phyloP scores from a whole-genome alignment of 768 basidiomycete species.

The Trametes cingulata region DNA sequence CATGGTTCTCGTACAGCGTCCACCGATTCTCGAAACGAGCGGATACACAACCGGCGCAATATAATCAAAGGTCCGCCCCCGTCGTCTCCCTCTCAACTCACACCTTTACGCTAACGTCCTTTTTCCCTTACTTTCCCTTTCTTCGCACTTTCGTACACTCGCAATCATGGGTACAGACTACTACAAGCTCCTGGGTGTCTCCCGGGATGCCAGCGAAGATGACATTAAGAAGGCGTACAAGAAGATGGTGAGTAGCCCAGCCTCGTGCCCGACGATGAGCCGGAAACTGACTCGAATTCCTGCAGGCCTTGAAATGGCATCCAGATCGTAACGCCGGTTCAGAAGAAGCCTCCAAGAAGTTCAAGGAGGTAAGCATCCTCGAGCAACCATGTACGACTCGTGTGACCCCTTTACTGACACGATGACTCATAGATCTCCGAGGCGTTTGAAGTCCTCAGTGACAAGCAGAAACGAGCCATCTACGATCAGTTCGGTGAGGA shows the following conservation, averaged over 20 bases:
- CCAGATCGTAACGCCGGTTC: slow-evolving; percentile 88
- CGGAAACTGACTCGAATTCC: not conserved
- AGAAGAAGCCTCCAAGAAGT: slow-evolving; percentile 84
- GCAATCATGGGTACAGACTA: slow-evolving; percentile 79
- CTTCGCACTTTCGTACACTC: slow-evolving; percentile 1
- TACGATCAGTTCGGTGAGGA: slow-evolving; percentile 97
- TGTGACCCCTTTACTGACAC: slow-evolving; percentile 1
- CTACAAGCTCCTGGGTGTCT: slow-evolving; percentile 80
- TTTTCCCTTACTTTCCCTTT: not conserved
- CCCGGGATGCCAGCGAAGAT: slow-evolving; percentile 74
- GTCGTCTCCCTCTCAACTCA: slow-evolving; percentile 5
- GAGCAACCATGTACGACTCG: not conserved
- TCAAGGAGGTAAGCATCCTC: slow-evolving; percentile 72
- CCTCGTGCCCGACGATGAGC: not conserved
- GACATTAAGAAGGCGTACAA: slow-evolving; percentile 95
- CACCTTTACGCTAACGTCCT: slow-evolving; percentile 17
- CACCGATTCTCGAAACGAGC: slow-evolving; percentile 7
- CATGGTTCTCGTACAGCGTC: not conserved
- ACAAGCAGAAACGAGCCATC: slow-evolving; percentile 78
- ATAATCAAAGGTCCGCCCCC: slow-evolving; percentile 2
- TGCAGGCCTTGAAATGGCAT: slow-evolving; percentile 88
- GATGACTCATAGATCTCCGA: slow-evolving; percentile 70
- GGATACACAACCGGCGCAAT: slow-evolving; percentile 3
- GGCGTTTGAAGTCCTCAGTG: slow-evolving; percentile 93
- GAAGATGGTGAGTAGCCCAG: slow-evolving; percentile 65